Evolutionary conservation across 2,329 filamentous ascomycete species (phyloP), one percentile per base, ranked within the genome.

Genomic region (Beauveria caledonica): DNA sequence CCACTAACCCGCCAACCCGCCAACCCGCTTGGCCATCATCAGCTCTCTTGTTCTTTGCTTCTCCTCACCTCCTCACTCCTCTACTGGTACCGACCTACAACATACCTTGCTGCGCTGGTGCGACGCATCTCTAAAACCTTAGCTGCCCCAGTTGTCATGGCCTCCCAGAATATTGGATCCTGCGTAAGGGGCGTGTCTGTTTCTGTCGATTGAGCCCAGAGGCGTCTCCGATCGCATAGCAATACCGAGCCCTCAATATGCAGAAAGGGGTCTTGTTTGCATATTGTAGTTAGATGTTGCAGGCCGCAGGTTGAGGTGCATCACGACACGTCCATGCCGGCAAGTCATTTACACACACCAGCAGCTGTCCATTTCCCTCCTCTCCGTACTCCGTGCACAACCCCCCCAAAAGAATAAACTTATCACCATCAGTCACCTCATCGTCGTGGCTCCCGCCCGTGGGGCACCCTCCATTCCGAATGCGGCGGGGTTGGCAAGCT

Each of bases 391-490:
- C 11, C 5, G 13, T 36, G 33, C 33, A 36, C 33, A 15, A 15
- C n/a, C n/a, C 19, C 42, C 53, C 33, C 36, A 27, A 8, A 29
- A 19, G 17, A 27, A 39, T 36, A 40, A n/a, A 36, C 15, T 39
- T 39, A 27, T 57, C 44, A 23, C 54, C 15, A 25, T 19, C 17
- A 9, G 29, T 49, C 44, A 36, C 17, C 50, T 27, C 29, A 8
- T 57, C 44, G 29, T 19, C 52, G 39, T 48, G 29, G 19, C 19
- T 36, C 33, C 33, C 27, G 29, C 25, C 27, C 50, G 58, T 54
- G 42, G 58, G 58, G 58, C 33, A 5, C 33, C 7, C 5, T 40
- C 59, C 60, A 64, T 65, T 62, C 64, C 64, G 56, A 54, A 65
- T 63, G 64, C 64, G 64, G 64, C 60, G 52, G 51, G 48, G 15